Evolutionary conservation across 805 yeast genomes (phyloP).

Genomic region (Candida patagonica): DNA sequence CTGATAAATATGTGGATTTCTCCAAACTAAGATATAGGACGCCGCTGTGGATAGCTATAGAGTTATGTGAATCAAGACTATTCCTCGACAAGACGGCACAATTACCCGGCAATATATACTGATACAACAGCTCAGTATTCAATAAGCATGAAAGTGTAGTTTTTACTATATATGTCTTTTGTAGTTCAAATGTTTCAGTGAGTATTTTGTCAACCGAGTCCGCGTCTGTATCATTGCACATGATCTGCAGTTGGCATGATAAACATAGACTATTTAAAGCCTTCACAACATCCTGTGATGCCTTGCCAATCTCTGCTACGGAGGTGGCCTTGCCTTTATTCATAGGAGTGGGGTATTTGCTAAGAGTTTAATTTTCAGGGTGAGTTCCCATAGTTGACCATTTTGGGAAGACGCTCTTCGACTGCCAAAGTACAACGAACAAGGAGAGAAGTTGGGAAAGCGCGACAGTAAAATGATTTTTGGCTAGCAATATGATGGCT

Average conservation of each 20-base stretch:
- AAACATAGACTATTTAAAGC: not conserved
- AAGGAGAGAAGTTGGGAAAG: too few relatives aligned
- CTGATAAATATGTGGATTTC: conserved; percentile 23
- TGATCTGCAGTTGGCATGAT: not conserved
- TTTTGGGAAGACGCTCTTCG: too few relatives aligned
- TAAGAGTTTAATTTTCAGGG: too few relatives aligned
- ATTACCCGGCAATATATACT: not conserved
- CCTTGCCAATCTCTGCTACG: too few relatives aligned
- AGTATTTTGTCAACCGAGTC: not conserved
- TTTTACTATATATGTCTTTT: not conserved
- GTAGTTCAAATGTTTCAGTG: not conserved
- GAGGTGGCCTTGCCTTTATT: too few relatives aligned
- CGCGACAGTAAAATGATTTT: too few relatives aligned
- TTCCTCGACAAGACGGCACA: conserved; percentile 10
- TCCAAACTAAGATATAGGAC: conserved; percentile 25
- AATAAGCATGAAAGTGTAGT: not conserved
- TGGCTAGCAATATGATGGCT: too few relatives aligned
- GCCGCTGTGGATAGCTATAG: conserved; percentile 24
- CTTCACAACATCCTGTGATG: conserved; percentile 13
- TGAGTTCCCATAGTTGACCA: too few relatives aligned
- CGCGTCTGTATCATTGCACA: not conserved
- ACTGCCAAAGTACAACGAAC: too few relatives aligned
- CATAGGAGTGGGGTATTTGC: too few relatives aligned
- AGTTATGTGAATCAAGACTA: conserved; percentile 26
- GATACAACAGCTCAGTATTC: not conserved